Percentiles rank a stretch among this genome's conserved stretches.
Conservation (phyloP, 2,329 filamentous ascomycete genomes). For the Endothia cerciana region DNA sequence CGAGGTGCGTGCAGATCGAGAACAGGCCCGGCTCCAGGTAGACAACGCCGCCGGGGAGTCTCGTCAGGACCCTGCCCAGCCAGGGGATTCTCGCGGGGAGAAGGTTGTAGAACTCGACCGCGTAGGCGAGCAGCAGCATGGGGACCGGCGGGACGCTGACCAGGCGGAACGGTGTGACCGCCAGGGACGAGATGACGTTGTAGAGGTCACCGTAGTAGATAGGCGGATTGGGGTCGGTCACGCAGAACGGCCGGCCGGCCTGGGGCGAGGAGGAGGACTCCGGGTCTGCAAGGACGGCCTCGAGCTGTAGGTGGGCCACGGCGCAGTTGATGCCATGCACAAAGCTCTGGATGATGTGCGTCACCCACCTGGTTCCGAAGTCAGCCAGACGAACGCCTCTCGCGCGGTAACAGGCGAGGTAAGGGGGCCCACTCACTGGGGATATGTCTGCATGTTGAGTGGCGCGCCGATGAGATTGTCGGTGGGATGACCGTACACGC, state of each 20-base stretch:
- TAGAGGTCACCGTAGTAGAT: conserved; percentile 45
- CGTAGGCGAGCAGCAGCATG: conserved; percentile 43
- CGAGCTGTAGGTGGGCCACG: conserved; percentile 46
- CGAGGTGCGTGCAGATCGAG: conserved; percentile 45
- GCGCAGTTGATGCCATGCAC: conserved; percentile 48
- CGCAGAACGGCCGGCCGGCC: conserved; percentile 45
- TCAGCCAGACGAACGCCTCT: conserved; percentile 8
- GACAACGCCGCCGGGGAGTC: conserved; percentile 39
- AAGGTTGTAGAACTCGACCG: conserved; percentile 42
- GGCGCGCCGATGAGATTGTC: conserved; percentile 51
- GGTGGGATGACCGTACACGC: conserved; percentile 55
- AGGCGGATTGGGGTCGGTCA: conserved; percentile 48
- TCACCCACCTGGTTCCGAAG: conserved; percentile 40
- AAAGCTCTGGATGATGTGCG: conserved; percentile 45
- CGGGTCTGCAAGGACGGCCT: conserved; percentile 42
- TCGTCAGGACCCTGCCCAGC: conserved; percentile 37
- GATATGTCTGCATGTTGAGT: conserved; percentile 42
- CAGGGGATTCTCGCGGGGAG: conserved; percentile 37
- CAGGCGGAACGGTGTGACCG: conserved; percentile 41
- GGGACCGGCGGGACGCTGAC: conserved; percentile 39
- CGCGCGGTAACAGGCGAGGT: too few relatives aligned
- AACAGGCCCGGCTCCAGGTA: conserved; percentile 46
- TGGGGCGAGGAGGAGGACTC: conserved; percentile 33
- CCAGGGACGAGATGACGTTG: conserved; percentile 39
- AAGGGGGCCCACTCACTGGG: conserved; percentile 44